Percentiles rank a stretch among this genome's conserved stretches.
Conservation (phyloP, 768 basidiomycete genomes). For the Hygrocybe coccinea region DNA sequence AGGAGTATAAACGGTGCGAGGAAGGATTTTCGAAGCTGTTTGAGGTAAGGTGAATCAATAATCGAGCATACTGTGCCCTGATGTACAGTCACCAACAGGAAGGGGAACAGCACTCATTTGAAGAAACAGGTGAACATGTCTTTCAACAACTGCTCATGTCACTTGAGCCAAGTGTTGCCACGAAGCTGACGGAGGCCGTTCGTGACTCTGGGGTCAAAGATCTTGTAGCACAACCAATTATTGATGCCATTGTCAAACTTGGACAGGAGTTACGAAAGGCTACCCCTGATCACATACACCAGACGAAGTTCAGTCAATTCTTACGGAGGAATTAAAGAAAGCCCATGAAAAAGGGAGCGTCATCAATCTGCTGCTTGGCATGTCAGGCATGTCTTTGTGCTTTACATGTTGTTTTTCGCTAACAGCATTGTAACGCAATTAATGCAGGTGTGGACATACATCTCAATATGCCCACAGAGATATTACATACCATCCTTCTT, state of each 20-base stretch:
- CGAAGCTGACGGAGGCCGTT: not conserved
- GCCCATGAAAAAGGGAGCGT: not conserved
- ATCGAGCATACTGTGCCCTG: not conserved
- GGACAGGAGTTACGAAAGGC: not conserved
- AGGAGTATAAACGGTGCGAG: conserved; percentile 19
- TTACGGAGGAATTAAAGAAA: conserved; percentile 1
- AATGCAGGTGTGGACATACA: conserved; percentile 30
- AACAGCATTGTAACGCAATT: not conserved
- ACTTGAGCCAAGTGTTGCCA: not conserved
- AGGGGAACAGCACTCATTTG: not conserved
- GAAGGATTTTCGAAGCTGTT: conserved; percentile 25
- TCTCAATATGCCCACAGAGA: conserved; percentile 29
- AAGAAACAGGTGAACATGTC: not conserved
- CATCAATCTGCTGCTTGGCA: conserved; percentile 3
- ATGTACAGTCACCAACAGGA: conserved; percentile 5
- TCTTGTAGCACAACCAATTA: not conserved
- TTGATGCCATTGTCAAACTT: not conserved
- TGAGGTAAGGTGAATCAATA: not conserved
- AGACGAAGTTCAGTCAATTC: not conserved
- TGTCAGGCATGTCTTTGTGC: conserved; percentile 2
- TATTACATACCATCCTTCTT: conserved; percentile 32
- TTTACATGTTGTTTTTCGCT: not conserved
- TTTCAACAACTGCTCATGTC: not conserved
- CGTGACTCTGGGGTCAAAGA: not conserved
- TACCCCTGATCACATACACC: not conserved